Percentiles rank a stretch among this genome's conserved stretches.
Evolutionary conservation across 306 rosid species (phyloP).

Genomic region (Prunus fruticosa): DNA sequence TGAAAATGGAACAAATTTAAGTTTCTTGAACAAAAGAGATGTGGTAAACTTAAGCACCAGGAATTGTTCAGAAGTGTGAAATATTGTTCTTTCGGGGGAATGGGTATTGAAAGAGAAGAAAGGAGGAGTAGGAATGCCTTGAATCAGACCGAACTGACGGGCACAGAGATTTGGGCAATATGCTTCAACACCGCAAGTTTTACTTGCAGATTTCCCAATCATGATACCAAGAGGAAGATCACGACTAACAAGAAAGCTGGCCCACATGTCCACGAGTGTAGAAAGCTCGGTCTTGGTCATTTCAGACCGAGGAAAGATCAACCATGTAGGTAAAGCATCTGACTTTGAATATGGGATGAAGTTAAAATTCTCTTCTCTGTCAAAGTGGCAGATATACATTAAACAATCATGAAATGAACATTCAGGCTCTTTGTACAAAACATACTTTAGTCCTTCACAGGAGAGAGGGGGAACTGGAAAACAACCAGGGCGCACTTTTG

Average conservation of each 20-base stretch:
- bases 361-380: slow-evolving; percentile 1
- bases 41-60: neutral
- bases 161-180: slow-evolving; percentile 13
- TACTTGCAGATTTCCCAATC: neutral
- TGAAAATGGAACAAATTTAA: neutral
- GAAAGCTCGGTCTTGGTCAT: neutral
- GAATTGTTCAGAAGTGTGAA: neutral
- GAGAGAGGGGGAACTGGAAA: neutral
- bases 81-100: neutral
- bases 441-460: slow-evolving; percentile 7
- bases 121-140: slow-evolving; percentile 6
- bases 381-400: neutral
- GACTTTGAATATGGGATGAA: slow-evolving; percentile 6
- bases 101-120: neutral
- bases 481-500: slow-evolving; percentile 4
- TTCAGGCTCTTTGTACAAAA: neutral
- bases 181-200: neutral
- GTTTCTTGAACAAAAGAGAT: neutral
- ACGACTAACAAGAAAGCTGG: slow-evolving; percentile 6
- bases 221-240: slow-evolving; percentile 7
- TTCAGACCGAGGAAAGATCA: neutral
- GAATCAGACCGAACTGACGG: slow-evolving; percentile 7
- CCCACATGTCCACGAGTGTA: neutral
- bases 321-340: slow-evolving; percentile 8
- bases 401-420: neutral